phyloP scores from a whole-genome alignment of 805 yeast species.

The Ogataea sp. region DNA sequence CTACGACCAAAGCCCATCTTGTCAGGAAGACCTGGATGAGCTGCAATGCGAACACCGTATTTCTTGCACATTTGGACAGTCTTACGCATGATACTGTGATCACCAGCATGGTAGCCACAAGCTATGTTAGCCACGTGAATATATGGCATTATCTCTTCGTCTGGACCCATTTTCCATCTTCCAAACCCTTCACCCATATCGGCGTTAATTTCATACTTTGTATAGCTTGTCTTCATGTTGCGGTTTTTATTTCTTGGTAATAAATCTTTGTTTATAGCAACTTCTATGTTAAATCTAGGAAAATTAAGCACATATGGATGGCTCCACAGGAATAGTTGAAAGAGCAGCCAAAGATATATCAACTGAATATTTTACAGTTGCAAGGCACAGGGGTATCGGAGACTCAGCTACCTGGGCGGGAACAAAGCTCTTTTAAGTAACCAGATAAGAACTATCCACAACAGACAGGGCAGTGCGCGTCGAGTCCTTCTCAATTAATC shows the following conservation, averaged over 20 bases:
- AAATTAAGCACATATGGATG: no score
- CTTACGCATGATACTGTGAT: slow-evolving; percentile 26
- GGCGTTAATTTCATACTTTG: slow-evolving; percentile 20
- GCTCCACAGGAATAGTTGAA: no score
- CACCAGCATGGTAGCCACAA: slow-evolving; percentile 35
- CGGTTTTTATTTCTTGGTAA: not conserved
- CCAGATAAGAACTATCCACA: no score
- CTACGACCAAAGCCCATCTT: slow-evolving; percentile 33
- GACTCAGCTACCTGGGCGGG: no score
- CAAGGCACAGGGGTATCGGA: no score
- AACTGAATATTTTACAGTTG: no score
- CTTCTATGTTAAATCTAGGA: no score
- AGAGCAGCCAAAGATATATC: no score
- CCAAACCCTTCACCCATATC: slow-evolving; percentile 33
- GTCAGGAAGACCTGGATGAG: slow-evolving; percentile 34
- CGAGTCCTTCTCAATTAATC: no score
- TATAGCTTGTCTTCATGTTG: not conserved
- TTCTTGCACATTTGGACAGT: slow-evolving; percentile 28
- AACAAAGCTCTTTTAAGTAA: no score
- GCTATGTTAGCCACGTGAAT: slow-evolving; percentile 33
- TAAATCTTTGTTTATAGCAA: no score
- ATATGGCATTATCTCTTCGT: slow-evolving; percentile 30
- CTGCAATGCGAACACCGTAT: slow-evolving; percentile 27
- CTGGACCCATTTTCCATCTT: slow-evolving; percentile 30
- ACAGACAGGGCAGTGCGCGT: no score